These are phyloP conservation scores for Cucurbita ficifolia DNA, from an alignment of 306 rosid species.

Conservation along the genomic window DNA sequence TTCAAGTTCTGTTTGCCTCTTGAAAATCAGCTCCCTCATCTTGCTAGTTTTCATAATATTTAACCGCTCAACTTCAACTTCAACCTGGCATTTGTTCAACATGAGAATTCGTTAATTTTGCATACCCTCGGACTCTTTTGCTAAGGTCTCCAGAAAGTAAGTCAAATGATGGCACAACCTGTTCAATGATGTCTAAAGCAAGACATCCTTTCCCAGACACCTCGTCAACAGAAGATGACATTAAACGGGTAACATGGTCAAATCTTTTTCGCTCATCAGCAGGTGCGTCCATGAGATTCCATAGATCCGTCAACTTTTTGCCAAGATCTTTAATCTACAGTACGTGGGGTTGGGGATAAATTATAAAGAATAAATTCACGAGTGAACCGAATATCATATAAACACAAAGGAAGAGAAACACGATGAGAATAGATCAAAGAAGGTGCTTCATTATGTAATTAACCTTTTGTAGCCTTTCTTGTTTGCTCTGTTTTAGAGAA, in stretches of 20 bases:
- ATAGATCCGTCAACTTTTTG: slow-evolving; percentile 35
- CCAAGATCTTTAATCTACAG: slow-evolving; percentile 55
- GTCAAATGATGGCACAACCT: slow-evolving; percentile 29
- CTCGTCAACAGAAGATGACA: slow-evolving; percentile 48
- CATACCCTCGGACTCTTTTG: neutral
- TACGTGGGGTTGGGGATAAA: neutral
- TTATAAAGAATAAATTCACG: neutral
- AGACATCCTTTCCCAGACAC: slow-evolving; percentile 61
- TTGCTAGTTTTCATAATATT: slow-evolving; percentile 66
- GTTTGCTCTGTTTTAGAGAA: slow-evolving; percentile 54
- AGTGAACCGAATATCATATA: neutral
- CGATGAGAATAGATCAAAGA: neutral
- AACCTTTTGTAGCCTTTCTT: slow-evolving; percentile 68
- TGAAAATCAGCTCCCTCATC: slow-evolving; percentile 67
- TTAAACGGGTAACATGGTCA: slow-evolving; percentile 40
- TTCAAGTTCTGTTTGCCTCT: slow-evolving; percentile 77
- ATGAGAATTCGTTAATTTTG: slow-evolving; percentile 5
- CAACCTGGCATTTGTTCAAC: slow-evolving; percentile 23
- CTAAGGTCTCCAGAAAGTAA: neutral
- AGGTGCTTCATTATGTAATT: neutral
- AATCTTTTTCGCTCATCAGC: slow-evolving; percentile 41
- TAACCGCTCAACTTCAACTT: slow-evolving; percentile 56
- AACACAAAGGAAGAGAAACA: neutral
- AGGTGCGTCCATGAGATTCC: slow-evolving; percentile 81
- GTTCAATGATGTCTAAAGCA: slow-evolving; percentile 48